Conservation (phyloP, 176 grass and related monocot species). For the Elymus sibiricus region DNA sequence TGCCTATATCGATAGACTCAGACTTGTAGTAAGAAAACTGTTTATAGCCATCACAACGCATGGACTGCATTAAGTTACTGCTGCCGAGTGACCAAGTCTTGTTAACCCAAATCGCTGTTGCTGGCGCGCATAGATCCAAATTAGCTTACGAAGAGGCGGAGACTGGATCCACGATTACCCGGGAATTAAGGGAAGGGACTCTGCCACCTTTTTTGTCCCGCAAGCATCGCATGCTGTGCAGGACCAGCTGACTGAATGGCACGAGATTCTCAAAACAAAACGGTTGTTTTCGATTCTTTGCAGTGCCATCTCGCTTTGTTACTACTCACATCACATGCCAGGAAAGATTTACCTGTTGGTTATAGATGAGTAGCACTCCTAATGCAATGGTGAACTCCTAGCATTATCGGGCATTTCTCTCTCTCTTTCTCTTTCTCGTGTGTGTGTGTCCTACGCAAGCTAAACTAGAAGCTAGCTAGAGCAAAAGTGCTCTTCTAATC, state of each 20-base stretch:
- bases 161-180: neutral
- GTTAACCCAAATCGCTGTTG: neutral
- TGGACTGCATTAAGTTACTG: neutral
- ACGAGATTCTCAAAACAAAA: too few species aligned
- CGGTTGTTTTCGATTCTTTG: too few species aligned
- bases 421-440: too few species aligned
- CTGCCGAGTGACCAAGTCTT: too few species aligned
- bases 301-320: too few species aligned
- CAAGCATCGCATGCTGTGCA: too few species aligned
- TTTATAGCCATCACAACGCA: neutral
- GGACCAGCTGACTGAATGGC: too few species aligned
- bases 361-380: neutral
- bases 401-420: neutral
- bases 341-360: neutral
- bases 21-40: too few species aligned
- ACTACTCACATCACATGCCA: too few species aligned
- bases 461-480: neutral
- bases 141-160: neutral
- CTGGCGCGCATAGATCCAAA: neutral
- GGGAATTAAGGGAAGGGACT: slow-evolving; percentile 24
- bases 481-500: too few species aligned
- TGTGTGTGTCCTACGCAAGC: slow-evolving; percentile 9
- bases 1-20: too few species aligned
- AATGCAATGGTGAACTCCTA: too few species aligned
- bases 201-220: neutral